A percentile compares a stretch with the other conserved stretches of the same genome.
Conservation (phyloP, 306 rosid species). For the Glycyrrhiza uralensis region DNA sequence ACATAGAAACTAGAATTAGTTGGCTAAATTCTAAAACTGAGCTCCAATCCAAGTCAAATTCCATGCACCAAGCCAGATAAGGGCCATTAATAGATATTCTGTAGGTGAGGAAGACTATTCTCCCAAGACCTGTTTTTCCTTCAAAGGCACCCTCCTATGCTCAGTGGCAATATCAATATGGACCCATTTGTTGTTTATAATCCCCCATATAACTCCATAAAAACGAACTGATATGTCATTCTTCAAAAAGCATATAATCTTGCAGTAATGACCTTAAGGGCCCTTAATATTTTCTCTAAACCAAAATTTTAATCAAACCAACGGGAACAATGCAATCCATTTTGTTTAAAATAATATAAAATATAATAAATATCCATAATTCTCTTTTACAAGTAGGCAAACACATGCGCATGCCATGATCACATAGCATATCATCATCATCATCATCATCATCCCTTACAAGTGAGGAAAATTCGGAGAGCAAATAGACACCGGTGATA, state of each 20-base stretch:
- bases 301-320: neutral
- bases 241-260: neutral
- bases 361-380: neutral
- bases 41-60: neutral
- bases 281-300: neutral
- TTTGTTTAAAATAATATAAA: neutral
- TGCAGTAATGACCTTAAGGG: neutral
- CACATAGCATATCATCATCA: neutral
- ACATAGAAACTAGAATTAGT: neutral
- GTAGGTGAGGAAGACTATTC: neutral
- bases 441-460: neutral
- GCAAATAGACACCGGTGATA: conserved; percentile 6
- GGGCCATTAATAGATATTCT: neutral
- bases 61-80: neutral
- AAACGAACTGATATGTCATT: neutral
- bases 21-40: neutral
- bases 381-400: neutral
- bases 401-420: neutral
- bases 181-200: neutral
- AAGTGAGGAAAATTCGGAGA: neutral
- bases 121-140: neutral
- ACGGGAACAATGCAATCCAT: neutral
- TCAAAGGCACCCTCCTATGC: neutral
- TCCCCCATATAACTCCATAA: neutral
- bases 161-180: neutral